Evolutionary conservation across 345 rosid genomes (phyloP).

Genomic region (Moringa oleifera): DNA sequence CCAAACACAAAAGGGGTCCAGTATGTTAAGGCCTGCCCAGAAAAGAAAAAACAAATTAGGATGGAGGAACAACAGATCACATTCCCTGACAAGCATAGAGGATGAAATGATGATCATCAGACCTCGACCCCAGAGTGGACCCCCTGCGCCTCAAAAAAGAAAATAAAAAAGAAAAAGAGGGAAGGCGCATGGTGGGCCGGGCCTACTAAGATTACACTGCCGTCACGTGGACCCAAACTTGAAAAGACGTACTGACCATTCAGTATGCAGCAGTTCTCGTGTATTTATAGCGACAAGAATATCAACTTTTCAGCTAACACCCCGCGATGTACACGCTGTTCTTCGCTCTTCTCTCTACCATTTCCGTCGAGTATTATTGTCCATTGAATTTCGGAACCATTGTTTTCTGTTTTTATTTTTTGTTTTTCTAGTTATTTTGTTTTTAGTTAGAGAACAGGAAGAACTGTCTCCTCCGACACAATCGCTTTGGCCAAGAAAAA

Average conservation of each 20-base stretch:
- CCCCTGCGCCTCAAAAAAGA: too few species aligned
- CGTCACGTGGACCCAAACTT: background rate
- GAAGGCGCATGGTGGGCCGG: background rate
- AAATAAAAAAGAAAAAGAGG: background rate
- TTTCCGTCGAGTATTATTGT: background rate
- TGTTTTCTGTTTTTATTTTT: background rate
- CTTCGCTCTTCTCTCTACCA: background rate
- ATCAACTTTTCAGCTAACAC: background rate
- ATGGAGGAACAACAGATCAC: too few species aligned
- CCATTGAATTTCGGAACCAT: too few species aligned
- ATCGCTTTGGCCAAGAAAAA: constrained; percentile 30
- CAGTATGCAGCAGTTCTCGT: background rate
- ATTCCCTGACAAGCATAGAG: too few species aligned
- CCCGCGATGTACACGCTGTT: background rate
- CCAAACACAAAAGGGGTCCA: too few species aligned
- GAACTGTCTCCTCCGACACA: constrained; percentile 22
- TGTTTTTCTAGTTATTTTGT: background rate
- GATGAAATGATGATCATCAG: too few species aligned
- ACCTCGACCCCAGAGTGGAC: too few species aligned
- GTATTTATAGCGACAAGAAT: background rate
- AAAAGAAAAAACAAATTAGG: too few species aligned
- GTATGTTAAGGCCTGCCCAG: too few species aligned
- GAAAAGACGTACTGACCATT: background rate
- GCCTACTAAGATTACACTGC: background rate
- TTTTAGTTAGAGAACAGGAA: background rate